Evolutionary conservation across 2,329 filamentous ascomycete species (phyloP), one percentile per base, ranked within the genome.

Genomic region (Ophiostoma populinum): DNA sequence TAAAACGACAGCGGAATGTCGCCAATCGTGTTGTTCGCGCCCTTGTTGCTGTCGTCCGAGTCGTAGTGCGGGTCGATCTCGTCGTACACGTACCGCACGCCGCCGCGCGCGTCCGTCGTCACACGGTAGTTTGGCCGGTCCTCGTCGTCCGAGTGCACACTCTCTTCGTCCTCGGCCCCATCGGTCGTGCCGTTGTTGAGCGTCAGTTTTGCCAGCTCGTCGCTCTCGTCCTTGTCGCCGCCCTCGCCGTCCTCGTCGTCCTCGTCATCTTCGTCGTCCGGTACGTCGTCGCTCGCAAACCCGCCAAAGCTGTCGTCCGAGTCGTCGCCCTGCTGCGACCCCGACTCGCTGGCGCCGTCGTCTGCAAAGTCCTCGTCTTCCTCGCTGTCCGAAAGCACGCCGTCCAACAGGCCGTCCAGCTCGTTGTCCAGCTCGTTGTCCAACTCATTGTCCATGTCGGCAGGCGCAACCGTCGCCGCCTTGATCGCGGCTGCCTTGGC

Each of bases 31-130:
- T 98, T 98, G 34, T 65, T 66, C 19, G 76, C 71, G 37, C 72
- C 78, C 42, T 79, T 73, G 4, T 75, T 77, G 3, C 80, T 80
- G 51, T 94, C 87, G 57, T 98, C 92, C 2, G 86, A 93, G 51
- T 95, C 90, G 57, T 98, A 94, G 36, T 85, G 77, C 3, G 87
- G 82, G 45, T 95, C 79, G 43, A 98, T 85, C 51, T 95, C 90
- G 43, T 80, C 72, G 58, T 95, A 98, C 29, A 94, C 67, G 51
- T 92, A 98, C 53, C 90, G 75, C 43, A 76, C 71, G 48, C 83
- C 80, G 40, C 90, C 90, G 58, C 94, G 90, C 46, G 90, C 87
- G 49, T 94, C 90, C 38, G 67, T 78, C 28, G 78, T 65, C 27
- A 76, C 53, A 35, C 59, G 62, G 43, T 70, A 71, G 43, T 65